Evolutionary conservation across 1,284 basidiomycete genomes (phyloP).

Genomic region (Leccinum ponderosum): DNA sequence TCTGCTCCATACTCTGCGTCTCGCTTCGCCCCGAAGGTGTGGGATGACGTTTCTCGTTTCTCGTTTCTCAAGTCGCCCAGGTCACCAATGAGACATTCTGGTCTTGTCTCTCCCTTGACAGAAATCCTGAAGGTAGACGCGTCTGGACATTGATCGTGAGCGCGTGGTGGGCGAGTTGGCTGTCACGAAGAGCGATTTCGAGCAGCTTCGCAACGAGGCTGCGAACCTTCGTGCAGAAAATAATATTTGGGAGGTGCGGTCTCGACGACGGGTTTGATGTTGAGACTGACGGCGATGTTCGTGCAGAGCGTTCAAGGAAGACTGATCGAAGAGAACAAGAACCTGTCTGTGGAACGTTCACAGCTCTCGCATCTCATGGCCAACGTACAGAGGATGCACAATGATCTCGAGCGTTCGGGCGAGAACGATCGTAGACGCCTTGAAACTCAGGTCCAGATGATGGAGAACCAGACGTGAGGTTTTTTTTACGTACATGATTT

Average conservation of each 20-base stretch:
- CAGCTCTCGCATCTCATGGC: slow-evolving; percentile 84
- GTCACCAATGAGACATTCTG: no score
- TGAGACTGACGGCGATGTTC: slow-evolving; percentile 4
- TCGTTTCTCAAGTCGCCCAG: no score
- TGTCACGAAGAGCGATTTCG: slow-evolving; percentile 55
- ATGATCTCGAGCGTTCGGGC: slow-evolving; percentile 80
- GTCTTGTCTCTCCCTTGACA: no score
- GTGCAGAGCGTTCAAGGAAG: slow-evolving; percentile 73
- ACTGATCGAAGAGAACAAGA: slow-evolving; percentile 83
- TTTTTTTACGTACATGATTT: slow-evolving; percentile 9
- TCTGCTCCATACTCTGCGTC: no score
- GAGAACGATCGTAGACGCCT: slow-evolving; percentile 79
- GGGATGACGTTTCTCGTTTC: no score
- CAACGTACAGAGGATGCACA: slow-evolving; percentile 88
- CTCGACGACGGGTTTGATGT: not conserved
- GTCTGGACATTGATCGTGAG: slow-evolving; percentile 64
- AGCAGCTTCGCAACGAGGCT: slow-evolving; percentile 80
- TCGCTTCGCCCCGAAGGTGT: no score
- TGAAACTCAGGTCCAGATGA: slow-evolving; percentile 76
- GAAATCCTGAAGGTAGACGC: slow-evolving; percentile 38
- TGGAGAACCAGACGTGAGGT: slow-evolving; percentile 76
- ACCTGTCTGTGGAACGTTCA: slow-evolving; percentile 76
- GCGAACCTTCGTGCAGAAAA: slow-evolving; percentile 90
- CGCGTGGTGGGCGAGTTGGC: slow-evolving; percentile 66
- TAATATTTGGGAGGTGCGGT: slow-evolving; percentile 83